Base-by-base conservation (phyloP, 495 filamentous ascomycete genomes). In the Aspergillus haitiensis region DNA sequence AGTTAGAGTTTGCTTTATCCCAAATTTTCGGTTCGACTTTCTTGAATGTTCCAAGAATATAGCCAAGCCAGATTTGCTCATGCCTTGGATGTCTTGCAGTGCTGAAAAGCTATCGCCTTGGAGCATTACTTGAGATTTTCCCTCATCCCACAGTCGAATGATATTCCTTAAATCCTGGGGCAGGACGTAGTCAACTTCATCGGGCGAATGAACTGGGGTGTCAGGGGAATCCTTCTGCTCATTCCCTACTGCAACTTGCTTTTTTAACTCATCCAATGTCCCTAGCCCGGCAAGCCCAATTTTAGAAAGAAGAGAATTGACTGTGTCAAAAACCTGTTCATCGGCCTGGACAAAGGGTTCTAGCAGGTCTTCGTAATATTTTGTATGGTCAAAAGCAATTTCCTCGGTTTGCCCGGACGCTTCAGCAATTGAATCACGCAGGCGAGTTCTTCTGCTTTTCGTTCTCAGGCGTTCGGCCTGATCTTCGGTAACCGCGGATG, bases 31-130 rank as follows among this genome's bases (percentile, higher is more conserved):
- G 9, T 79, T 72, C 10, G 82, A 80, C 11, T 85, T 81, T 55
- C 87, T 90, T 1, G 90, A 86, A 65, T 93, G 86, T 52, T 92
- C 90, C 6, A 93, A 79, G 60, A 96, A 94, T 5, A 89, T 85
- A 12, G 88, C 82, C 9, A 93, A 73, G 67, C 88, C 70, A 73
- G 84, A 64, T 74, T 75, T 78, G 78, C 82, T 65, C 71, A 78
- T 63, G n/a, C 74, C 69, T 36, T 66, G 72, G 34, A 75, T 69
- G 51, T 73, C 66, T 74, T 80, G 63, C 70, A 82, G 39, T 67
- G 75, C 46, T 66, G 85, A 67, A 35, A 80, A 62, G 42, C 79
- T 82, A 55, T 86, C 82, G 31, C 79, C 81, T 60, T 82, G 78
- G 9, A 82, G 67, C 55, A 85, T 77, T 16, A 79, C 76, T 37